A percentile compares a stretch with the other conserved stretches of the same genome.
phyloP scores from a whole-genome alignment of 331 rosid genomes.

The Malus hybrid region DNA sequence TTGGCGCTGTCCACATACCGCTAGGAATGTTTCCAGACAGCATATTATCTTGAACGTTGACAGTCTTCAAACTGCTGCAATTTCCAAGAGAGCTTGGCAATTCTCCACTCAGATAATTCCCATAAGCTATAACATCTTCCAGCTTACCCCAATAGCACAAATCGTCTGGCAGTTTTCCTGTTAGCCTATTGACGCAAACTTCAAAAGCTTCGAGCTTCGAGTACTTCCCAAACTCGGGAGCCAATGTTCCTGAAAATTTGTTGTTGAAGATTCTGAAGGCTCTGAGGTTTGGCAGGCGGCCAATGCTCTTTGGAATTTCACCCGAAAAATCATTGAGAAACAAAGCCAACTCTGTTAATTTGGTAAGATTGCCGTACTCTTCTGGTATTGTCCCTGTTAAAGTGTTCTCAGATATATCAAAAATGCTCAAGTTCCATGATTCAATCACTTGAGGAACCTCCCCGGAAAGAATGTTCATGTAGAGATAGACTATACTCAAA shows the following conservation, averaged over 20 bases:
- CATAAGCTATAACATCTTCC: slow-evolving; percentile 23
- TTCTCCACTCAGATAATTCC: slow-evolving; percentile 47
- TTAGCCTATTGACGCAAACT: slow-evolving; percentile 33
- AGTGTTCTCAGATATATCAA: slow-evolving; percentile 42
- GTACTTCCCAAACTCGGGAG: slow-evolving; percentile 49
- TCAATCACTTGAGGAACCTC: slow-evolving; percentile 45
- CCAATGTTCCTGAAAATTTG: slow-evolving; percentile 49
- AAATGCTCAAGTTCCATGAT: slow-evolving; percentile 23
- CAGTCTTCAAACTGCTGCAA: slow-evolving; percentile 30
- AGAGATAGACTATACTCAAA: slow-evolving; percentile 38
- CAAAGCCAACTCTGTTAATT: slow-evolving; percentile 35
- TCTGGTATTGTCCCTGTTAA: slow-evolving; percentile 54
- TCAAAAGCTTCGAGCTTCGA: slow-evolving; percentile 36
- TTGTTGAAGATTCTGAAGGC: slow-evolving; percentile 30
- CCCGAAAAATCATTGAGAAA: slow-evolving; percentile 37
- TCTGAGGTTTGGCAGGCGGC: slow-evolving; percentile 38
- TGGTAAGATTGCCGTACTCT: slow-evolving; percentile 49
- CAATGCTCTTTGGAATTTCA: slow-evolving; percentile 49
- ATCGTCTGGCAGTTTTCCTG: slow-evolving; percentile 50
- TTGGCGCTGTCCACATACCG: slow-evolving; percentile 53
- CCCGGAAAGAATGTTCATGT: slow-evolving; percentile 36
- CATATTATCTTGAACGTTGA: slow-evolving; percentile 31
- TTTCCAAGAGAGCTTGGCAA: slow-evolving; percentile 65
- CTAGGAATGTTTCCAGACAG: slow-evolving; percentile 57
- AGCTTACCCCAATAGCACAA: slow-evolving; percentile 49